Conservation (phyloP, 495 filamentous ascomycete species). For the Chaetomium fimeti region DNA sequence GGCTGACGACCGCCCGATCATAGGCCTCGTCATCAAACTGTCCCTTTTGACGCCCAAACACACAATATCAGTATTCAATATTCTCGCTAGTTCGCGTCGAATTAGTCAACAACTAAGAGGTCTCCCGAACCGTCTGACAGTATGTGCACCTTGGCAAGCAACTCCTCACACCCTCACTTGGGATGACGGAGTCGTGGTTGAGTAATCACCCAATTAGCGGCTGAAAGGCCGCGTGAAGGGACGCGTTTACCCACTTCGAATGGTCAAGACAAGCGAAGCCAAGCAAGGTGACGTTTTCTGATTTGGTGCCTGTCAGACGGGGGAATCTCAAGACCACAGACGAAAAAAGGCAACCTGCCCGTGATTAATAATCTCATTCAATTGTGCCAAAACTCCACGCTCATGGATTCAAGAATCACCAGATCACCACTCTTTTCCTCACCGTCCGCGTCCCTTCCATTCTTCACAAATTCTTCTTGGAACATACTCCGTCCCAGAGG, state of each 20-base stretch:
- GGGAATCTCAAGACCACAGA: not conserved
- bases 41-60: not conserved
- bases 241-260: not conserved
- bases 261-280: not conserved
- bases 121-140: not conserved
- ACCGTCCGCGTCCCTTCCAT: no score
- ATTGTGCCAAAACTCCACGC: not conserved
- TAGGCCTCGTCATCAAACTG: not conserved
- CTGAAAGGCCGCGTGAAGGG: not conserved
- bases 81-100: not conserved
- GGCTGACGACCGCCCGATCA: not conserved
- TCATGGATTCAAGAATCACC: not conserved
- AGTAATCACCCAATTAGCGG: not conserved
- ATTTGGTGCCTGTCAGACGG: not conserved
- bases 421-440: not conserved
- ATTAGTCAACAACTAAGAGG: no score
- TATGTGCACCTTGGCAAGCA: not conserved
- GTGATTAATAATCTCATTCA: not conserved
- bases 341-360: no score
- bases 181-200: not conserved
- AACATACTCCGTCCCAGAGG: no score
- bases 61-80: not conserved
- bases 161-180: not conserved
- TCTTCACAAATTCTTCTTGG: no score
- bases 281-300: not conserved